Percentiles rank a stretch among this genome's conserved stretches.
Evolutionary conservation across 1,284 basidiomycete species (phyloP).

Genomic region (Veloporphyrellus conicus): DNA sequence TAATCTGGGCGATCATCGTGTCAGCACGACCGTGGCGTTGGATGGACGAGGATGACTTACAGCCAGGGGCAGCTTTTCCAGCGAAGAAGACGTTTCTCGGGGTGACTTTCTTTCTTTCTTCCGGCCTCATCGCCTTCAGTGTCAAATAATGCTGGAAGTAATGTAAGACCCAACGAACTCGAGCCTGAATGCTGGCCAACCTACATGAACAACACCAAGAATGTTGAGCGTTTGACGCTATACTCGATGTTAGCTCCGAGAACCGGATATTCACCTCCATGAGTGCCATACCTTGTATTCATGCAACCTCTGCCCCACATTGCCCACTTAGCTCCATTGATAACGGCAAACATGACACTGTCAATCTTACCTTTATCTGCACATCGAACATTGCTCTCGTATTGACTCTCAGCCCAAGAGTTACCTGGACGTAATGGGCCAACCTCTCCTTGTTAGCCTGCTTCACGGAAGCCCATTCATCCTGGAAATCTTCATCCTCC

Average conservation of each 20-base stretch:
- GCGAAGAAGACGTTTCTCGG: slow-evolving; percentile 86
- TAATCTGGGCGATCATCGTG: slow-evolving; percentile 46
- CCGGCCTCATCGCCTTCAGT: slow-evolving; percentile 74
- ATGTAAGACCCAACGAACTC: slow-evolving; percentile 5
- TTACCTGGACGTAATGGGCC: slow-evolving; percentile 72
- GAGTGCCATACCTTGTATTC: slow-evolving; percentile 71
- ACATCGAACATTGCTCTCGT: slow-evolving; percentile 86
- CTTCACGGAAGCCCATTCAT: slow-evolving; percentile 80
- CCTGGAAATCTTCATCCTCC: slow-evolving; percentile 70
- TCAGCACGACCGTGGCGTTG: slow-evolving; percentile 5
- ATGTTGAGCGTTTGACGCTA: slow-evolving; percentile 84
- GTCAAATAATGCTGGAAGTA: slow-evolving; percentile 66
- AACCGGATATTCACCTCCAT: not conserved
- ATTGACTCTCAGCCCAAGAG: slow-evolving; percentile 71
- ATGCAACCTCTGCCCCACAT: slow-evolving; percentile 56
- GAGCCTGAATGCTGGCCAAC: slow-evolving; percentile 20
- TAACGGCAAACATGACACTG: not conserved
- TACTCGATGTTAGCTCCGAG: not conserved
- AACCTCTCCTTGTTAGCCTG: slow-evolving; percentile 81
- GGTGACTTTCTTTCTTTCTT: slow-evolving; percentile 74
- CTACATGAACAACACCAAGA: slow-evolving; percentile 78
- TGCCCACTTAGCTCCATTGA: not conserved
- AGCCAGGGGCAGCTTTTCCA: slow-evolving; percentile 81
- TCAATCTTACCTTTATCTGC: slow-evolving; percentile 71
- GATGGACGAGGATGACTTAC: slow-evolving; percentile 40